Conservation (phyloP, 2,329 filamentous ascomycete genomes). For the Hypomyces rosellus region DNA sequence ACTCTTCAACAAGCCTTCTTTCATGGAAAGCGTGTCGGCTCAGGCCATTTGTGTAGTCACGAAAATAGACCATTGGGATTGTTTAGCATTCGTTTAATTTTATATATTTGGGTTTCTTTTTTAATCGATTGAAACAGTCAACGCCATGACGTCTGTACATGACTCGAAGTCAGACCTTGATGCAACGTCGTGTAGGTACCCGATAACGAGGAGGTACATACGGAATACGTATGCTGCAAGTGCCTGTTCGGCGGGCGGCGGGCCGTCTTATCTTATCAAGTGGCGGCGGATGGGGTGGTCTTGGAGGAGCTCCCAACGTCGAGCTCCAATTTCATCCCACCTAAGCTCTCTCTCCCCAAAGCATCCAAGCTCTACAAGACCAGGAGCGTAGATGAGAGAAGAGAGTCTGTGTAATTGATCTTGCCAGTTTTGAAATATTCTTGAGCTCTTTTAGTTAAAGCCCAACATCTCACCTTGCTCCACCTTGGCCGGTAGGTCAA, state of each 20-base stretch:
- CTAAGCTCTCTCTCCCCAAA: neutral
- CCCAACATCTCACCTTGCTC: too few relatives aligned
- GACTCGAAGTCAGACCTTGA: too few relatives aligned
- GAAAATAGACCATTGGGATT: neutral
- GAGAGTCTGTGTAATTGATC: too few relatives aligned
- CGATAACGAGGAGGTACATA: too few relatives aligned
- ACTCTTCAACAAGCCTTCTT: neutral
- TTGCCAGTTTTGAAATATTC: neutral
- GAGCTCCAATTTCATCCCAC: neutral
- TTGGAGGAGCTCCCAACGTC: neutral
- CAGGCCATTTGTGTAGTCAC: constrained; percentile 2
- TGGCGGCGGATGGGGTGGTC: neutral
- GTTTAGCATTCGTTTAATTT: neutral
- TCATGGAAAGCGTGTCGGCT: neutral
- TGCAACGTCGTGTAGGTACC: too few relatives aligned
- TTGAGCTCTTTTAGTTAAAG: neutral
- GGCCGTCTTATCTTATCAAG: constrained; percentile 10
- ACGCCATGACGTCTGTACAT: too few relatives aligned
- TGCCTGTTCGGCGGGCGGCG: neutral
- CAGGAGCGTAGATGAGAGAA: too few relatives aligned
- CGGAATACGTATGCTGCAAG: too few relatives aligned
- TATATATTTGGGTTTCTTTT: too few relatives aligned
- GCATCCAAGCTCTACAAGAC: too few relatives aligned
- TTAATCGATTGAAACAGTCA: too few relatives aligned
- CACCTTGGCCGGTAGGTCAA: neutral